Evolutionary conservation across 306 rosid species (phyloP), one percentile per base, ranked within the genome.

Genomic region (Inga leiocalycina): DNA sequence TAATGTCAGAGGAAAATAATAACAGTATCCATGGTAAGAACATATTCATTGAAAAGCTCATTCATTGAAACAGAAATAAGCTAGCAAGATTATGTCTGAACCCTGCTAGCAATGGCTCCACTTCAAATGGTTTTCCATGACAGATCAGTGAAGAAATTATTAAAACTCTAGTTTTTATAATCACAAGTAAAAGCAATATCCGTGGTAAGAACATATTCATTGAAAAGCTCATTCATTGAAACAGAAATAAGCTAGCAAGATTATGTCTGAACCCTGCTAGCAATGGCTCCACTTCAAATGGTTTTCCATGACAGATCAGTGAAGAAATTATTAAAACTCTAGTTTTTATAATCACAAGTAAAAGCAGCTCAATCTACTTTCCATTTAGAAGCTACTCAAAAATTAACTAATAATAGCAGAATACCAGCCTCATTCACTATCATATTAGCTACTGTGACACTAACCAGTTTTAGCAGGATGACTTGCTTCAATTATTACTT

Each of bases 51-150:
- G 57, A 70, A 35, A 32, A 70, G 43, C 72, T 54, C 24, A 78
- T 52, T 66, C 76, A 76, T 62, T 68, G 68, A 82, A 82, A 64
- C 32, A 76, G 83, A 74, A 16, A 76, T 52, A 56, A 70, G 59
- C 13, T 45, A 77, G 45, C 65, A 13, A 48, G 30, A 62, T 13
- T 35, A 83, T 70, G 66, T 62, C 79, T 51, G 66, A 75, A 66
- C 75, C 34, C 37, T 12, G 46, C 35, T 24, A 13, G 57, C 77
- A 39, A 76, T n/a, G 52, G 44, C 71, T 16, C 30, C 39, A n/a
- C 12, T 57, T 39, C 32, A 34, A 64, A 69, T 79, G 69, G 48
- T 6, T 49, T 74, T 74, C 75, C 32, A 78, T 54, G 46, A 64
- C 62, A 78, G 61, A 72, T 65, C 80, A 73, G 45, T 48, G 61